phyloP scores from a whole-genome alignment of 345 rosid species.

The Citrus mangshanensis region DNA sequence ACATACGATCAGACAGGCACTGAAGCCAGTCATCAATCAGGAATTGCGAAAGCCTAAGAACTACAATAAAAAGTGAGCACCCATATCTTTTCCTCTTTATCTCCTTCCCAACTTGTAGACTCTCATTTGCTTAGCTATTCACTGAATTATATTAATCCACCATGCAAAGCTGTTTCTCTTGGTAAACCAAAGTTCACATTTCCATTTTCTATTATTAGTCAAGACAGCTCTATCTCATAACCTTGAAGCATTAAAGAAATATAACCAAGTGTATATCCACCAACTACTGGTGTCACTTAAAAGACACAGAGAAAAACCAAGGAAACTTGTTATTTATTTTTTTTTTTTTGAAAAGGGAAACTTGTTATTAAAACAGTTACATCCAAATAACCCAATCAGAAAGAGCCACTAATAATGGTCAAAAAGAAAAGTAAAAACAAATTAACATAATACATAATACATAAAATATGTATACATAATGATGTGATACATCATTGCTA shows the following conservation, averaged over 20 bases:
- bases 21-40: neutral
- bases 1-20: neutral
- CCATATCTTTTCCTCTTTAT: neutral
- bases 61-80: neutral
- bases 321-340: neutral
- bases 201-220: neutral
- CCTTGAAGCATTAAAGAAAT: neutral
- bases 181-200: neutral
- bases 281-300: neutral
- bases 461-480: too few relatives aligned
- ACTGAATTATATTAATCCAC: neutral
- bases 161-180: neutral
- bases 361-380: neutral
- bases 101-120: neutral
- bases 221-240: neutral
- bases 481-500: neutral
- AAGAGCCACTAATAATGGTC: neutral
- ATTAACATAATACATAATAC: too few relatives aligned
- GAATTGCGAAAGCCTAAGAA: neutral
- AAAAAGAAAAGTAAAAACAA: neutral
- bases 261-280: neutral
- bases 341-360: neutral
- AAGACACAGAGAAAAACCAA: neutral
- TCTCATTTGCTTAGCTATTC: neutral
- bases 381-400: neutral